These are phyloP conservation scores for Phlebiopsis gigantea DNA, from an alignment of 768 basidiomycete genomes.

Conservation along the genomic window DNA sequence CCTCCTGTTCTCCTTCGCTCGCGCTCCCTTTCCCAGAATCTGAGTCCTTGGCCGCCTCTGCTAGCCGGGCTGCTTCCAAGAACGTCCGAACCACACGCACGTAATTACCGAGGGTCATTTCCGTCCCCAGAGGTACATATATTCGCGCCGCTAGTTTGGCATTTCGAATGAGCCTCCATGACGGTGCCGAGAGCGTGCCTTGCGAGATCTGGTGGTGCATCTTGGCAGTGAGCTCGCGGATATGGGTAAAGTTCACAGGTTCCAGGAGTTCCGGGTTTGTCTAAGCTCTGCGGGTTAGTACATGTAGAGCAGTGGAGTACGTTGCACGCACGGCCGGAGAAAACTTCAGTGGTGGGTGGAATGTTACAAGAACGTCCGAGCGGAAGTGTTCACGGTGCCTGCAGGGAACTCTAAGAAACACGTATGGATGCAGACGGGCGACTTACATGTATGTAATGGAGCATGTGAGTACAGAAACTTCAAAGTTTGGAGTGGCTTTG, in stretches of 20 bases:
- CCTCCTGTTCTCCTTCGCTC: conserved; percentile 6
- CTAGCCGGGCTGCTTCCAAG: conserved; percentile 65
- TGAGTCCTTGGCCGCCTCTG: conserved; percentile 13
- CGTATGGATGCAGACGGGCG: not conserved
- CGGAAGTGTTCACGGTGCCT: conserved; percentile 87
- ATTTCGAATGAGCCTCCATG: conserved; percentile 72
- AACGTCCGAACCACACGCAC: conserved; percentile 73
- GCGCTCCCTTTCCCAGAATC: conserved; percentile 15
- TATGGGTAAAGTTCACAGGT: conserved; percentile 56
- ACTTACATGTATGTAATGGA: conserved; percentile 78
- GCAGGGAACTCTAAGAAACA: conserved; percentile 8
- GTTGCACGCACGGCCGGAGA: conserved; percentile 45
- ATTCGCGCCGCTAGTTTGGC: conserved; percentile 76
- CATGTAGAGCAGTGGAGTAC: not conserved
- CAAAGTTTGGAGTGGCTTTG: conserved; percentile 60
- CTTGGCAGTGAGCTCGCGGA: conserved; percentile 54
- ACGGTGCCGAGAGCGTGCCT: conserved; percentile 80
- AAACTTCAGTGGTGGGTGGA: conserved; percentile 66
- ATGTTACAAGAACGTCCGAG: conserved; percentile 82
- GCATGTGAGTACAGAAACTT: conserved; percentile 68
- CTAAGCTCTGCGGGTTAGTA: conserved; percentile 29
- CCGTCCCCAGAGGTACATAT: conserved; percentile 85
- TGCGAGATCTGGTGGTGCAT: conserved; percentile 68
- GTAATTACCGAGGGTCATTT: conserved; percentile 80
- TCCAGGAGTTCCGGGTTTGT: conserved; percentile 64